A percentile compares a stretch with the other conserved stretches of the same genome.
Evolutionary conservation across 495 filamentous ascomycete genomes (phyloP).

Genomic region (Penicillium maclennaniae): DNA sequence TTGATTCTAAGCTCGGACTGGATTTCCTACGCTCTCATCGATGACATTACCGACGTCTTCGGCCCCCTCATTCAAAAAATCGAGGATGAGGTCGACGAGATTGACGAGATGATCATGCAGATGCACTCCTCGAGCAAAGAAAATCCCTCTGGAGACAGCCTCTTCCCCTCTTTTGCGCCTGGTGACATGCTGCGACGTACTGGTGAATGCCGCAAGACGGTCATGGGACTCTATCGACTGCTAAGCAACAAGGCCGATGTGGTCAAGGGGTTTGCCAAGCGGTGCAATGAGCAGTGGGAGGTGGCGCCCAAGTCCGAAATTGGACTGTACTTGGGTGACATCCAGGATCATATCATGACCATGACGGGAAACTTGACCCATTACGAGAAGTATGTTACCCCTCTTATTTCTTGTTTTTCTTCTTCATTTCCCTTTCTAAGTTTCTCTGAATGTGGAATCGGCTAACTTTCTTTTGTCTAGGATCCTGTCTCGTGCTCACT

Average conservation of each 20-base stretch:
- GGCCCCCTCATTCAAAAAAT: slow-evolving; percentile 85
- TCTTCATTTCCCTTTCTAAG: neutral
- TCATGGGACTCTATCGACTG: slow-evolving; percentile 89
- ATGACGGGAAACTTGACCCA: slow-evolving; percentile 94
- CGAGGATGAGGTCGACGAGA: slow-evolving; percentile 83
- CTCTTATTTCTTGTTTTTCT: neutral
- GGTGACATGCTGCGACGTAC: slow-evolving; percentile 86
- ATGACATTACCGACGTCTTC: slow-evolving; percentile 96
- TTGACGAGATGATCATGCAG: slow-evolving; percentile 75
- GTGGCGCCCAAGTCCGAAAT: slow-evolving; percentile 93
- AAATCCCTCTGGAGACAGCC: slow-evolving; percentile 27
- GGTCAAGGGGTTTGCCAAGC: slow-evolving; percentile 98
- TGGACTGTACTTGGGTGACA: slow-evolving; percentile 92
- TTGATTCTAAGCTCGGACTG: slow-evolving; percentile 90
- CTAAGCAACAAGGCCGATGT: slow-evolving; percentile 97
- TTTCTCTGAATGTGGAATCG: neutral
- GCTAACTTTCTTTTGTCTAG: slow-evolving; percentile 41
- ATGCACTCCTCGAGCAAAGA: slow-evolving; percentile 59
- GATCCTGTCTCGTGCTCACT: slow-evolving; percentile 86
- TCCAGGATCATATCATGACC: slow-evolving; percentile 97
- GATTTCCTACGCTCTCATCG: slow-evolving; percentile 97
- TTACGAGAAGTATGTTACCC: slow-evolving; percentile 82
- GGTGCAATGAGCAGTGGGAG: slow-evolving; percentile 97
- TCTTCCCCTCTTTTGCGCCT: slow-evolving; percentile 49
- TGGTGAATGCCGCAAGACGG: slow-evolving; percentile 91